Evolutionary conservation across 768 basidiomycete genomes (phyloP), one percentile per base, ranked within the genome.

Genomic region (Russula vinacea): DNA sequence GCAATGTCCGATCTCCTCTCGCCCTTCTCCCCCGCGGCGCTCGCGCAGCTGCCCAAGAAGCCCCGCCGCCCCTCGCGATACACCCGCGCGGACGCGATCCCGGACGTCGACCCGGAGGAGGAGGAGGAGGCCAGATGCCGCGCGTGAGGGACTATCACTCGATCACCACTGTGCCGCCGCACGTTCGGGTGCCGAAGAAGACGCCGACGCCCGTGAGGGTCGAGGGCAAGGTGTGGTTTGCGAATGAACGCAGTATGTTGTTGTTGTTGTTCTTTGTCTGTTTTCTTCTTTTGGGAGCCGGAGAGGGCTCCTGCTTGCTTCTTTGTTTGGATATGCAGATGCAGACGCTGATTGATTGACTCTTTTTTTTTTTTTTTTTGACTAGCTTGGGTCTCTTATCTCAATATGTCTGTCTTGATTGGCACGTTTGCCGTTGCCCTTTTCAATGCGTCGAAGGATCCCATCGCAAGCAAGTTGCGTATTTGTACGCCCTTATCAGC

Each of bases 211-310:
- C 88, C 0, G 79, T 98, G 70, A 90, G 86, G 67, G 93, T 98
- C 19, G 94, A 98, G 73, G 87, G 86, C 24, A 98, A 98, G 71
- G 94, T 98, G 54, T 98, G 95, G 94, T 96, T 98, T 73, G 94
- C 94, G 10, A 97, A 97, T 71, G 94, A 98, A 75, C 79, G 92
- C 72, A 94, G 92, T 94, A 53, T 76, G 29, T 17, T n/a, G n/a
- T n/a, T n/a, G n/a, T n/a, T n/a, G n/a, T n/a, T n/a, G 14, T 47
- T 35, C 1, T 44, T 7, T 35, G 29, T 29, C 29, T 54, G 8
- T 6, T 22, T 26, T 13, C 16, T 58, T 10, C 35, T 37, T 35
- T 22, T 47, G 45, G n/a, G 45, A 29, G 29, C 29, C n/a, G n/a
- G 44, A 9, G 44, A 8, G 33, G 35, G 35, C 35, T 29, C 16